phyloP scores from a whole-genome alignment of 2,329 filamentous ascomycete genomes.

The Hymenotorrendiella dingleyae region DNA sequence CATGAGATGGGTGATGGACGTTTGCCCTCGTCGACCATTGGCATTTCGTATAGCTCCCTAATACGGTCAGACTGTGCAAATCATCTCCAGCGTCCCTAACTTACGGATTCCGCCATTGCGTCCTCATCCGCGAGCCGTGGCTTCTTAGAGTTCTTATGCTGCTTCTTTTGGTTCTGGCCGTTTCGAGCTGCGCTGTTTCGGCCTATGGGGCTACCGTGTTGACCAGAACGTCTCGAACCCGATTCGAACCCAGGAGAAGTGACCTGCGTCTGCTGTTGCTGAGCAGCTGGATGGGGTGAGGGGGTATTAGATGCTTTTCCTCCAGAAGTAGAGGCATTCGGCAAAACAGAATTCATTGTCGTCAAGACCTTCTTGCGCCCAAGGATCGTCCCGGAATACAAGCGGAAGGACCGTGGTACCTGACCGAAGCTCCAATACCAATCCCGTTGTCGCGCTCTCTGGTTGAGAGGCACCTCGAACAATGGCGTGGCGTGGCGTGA shows the following conservation, averaged over 20 bases:
- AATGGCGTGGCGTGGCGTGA: no score
- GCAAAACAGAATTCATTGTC: slow-evolving; percentile 29
- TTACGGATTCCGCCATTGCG: slow-evolving; percentile 73
- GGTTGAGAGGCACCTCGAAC: no score
- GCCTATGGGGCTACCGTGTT: slow-evolving; percentile 14
- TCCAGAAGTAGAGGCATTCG: slow-evolving; percentile 25
- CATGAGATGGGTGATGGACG: slow-evolving; percentile 93
- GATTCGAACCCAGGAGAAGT: slow-evolving; percentile 27
- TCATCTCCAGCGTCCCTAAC: slow-evolving; percentile 22
- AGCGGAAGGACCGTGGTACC: no score
- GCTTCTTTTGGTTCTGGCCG: slow-evolving; percentile 68
- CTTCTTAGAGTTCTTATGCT: slow-evolving; percentile 76
- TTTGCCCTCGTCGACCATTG: slow-evolving; percentile 79
- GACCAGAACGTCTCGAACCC: slow-evolving; percentile 22
- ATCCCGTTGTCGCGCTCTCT: no score
- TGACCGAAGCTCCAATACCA: no score
- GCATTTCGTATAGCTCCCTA: slow-evolving; percentile 51
- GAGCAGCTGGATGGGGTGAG: slow-evolving; percentile 24
- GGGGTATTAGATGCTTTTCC: slow-evolving; percentile 29
- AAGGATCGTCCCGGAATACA: no score
- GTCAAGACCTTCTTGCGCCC: not conserved
- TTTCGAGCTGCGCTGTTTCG: slow-evolving; percentile 59
- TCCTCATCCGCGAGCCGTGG: slow-evolving; percentile 76
- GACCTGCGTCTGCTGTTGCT: slow-evolving; percentile 26
- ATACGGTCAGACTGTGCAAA: slow-evolving; percentile 9